Percentiles rank a stretch among this genome's conserved stretches.
Evolutionary conservation across 768 basidiomycete genomes (phyloP).

Genomic region (Boletus rubescentipes): DNA sequence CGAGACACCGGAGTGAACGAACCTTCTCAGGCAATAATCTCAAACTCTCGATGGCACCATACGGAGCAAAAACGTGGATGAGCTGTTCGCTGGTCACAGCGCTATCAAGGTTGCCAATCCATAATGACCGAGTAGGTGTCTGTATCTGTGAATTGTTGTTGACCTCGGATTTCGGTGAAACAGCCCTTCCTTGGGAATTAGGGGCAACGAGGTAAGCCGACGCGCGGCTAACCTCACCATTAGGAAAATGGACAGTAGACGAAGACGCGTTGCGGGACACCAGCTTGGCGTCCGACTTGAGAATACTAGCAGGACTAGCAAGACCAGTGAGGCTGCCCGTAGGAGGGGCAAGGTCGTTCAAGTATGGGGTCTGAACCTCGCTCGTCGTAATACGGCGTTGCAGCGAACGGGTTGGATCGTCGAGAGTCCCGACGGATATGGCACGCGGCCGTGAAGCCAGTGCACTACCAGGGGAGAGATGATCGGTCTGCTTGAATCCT

Average conservation of each 20-base stretch:
- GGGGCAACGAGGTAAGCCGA: slow-evolving; percentile 70
- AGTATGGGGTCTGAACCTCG: slow-evolving; percentile 55
- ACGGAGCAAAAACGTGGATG: slow-evolving; percentile 92
- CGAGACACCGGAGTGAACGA: slow-evolving; percentile 1
- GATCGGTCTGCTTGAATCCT: slow-evolving; percentile 73
- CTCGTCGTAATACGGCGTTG: slow-evolving; percentile 62
- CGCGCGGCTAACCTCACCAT: slow-evolving; percentile 58
- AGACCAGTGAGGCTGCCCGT: slow-evolving; percentile 30
- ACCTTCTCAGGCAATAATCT: slow-evolving; percentile 97
- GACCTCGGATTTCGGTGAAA: slow-evolving; percentile 79
- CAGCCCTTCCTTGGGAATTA: slow-evolving; percentile 65
- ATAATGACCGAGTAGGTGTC: slow-evolving; percentile 92
- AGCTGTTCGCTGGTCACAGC: slow-evolving; percentile 93
- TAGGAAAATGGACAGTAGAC: slow-evolving; percentile 69
- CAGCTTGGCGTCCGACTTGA: slow-evolving; percentile 59
- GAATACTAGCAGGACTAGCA: slow-evolving; percentile 41
- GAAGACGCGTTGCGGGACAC: slow-evolving; percentile 42
- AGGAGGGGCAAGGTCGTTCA: slow-evolving; percentile 51
- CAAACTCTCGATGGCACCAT: slow-evolving; percentile 96
- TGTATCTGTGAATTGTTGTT: slow-evolving; percentile 71
- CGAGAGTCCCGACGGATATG: slow-evolving; percentile 85
- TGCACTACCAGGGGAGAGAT: slow-evolving; percentile 48
- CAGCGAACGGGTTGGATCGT: slow-evolving; percentile 70
- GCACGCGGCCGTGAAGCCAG: slow-evolving; percentile 66
- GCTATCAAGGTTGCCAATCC: slow-evolving; percentile 98